phyloP scores from a whole-genome alignment of 768 basidiomycete genomes.

The Boletellus ananas region DNA sequence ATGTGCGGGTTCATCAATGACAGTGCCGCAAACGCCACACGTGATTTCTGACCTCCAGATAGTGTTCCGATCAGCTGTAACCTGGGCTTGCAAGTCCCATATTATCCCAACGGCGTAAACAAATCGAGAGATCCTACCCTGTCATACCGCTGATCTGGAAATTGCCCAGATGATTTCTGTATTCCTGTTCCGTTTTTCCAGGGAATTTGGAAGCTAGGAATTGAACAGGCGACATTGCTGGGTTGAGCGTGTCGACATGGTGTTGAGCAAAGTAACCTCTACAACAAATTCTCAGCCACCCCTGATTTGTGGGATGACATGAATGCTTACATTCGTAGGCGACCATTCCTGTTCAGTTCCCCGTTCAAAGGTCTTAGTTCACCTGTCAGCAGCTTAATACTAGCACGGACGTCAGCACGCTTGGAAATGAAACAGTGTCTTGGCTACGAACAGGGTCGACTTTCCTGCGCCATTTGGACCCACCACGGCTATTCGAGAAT shows the following conservation, averaged over 20 bases:
- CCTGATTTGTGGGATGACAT: slow-evolving; percentile 1
- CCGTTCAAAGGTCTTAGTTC: slow-evolving; percentile 42
- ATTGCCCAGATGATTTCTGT: slow-evolving; percentile 90
- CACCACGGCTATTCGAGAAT: slow-evolving; percentile 92
- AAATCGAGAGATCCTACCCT: slow-evolving; percentile 45
- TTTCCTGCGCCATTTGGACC: slow-evolving; percentile 97
- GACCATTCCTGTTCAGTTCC: slow-evolving; percentile 85
- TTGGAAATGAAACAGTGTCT: neutral
- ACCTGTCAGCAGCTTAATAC: slow-evolving; percentile 68
- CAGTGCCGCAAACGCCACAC: slow-evolving; percentile 87
- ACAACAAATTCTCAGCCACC: neutral
- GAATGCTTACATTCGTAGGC: slow-evolving; percentile 72
- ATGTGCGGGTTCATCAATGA: slow-evolving; percentile 90
- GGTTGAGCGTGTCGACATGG: slow-evolving; percentile 87
- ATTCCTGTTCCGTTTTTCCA: slow-evolving; percentile 94
- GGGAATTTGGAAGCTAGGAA: slow-evolving; percentile 92
- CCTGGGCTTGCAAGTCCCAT: slow-evolving; percentile 31
- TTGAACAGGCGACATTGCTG: slow-evolving; percentile 86
- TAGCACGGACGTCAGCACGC: slow-evolving; percentile 28
- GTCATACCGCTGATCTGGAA: slow-evolving; percentile 98
- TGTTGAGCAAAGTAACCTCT: slow-evolving; percentile 94
- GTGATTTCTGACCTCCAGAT: slow-evolving; percentile 93
- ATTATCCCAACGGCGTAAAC: neutral
- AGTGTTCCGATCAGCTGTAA: slow-evolving; percentile 88
- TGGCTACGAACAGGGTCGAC: slow-evolving; percentile 71